Evolutionary conservation across 2,329 filamentous ascomycete species (phyloP).

Genomic region (Didymella sp.): DNA sequence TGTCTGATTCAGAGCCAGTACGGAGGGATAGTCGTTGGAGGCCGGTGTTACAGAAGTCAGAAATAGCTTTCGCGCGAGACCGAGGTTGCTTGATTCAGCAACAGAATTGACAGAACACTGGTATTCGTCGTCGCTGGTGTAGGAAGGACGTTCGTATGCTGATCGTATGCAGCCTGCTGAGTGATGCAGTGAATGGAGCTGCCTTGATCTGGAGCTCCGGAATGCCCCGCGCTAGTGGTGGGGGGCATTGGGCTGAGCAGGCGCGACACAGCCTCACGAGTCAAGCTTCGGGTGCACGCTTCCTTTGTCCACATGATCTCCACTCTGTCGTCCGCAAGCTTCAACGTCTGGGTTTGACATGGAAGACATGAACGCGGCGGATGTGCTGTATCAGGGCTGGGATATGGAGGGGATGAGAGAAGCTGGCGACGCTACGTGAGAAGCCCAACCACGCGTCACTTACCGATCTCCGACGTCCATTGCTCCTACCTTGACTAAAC

Average conservation of each 20-base stretch:
- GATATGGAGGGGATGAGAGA: constrained; percentile 8
- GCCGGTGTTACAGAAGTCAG: constrained; percentile 31
- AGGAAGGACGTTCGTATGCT: background rate
- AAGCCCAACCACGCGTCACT: constrained; percentile 24
- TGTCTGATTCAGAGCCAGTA: constrained; percentile 26
- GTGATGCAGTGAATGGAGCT: constrained; percentile 26
- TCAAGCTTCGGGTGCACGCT: background rate
- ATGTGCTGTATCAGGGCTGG: constrained; percentile 13
- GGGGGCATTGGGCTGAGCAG: constrained; percentile 8
- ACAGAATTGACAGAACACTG: background rate
- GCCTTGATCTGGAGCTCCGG: constrained; percentile 30
- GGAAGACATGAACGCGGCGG: constrained; percentile 1
- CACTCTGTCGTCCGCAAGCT: background rate
- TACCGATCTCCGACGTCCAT: constrained; percentile 8
- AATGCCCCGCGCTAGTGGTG: constrained; percentile 28
- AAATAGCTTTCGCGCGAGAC: constrained; percentile 17
- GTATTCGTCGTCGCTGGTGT: background rate
- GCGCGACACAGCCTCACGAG: constrained; percentile 9
- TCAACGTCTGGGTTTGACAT: background rate
- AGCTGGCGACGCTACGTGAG: constrained; percentile 34
- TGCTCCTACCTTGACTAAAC: background rate
- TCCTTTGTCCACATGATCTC: background rate
- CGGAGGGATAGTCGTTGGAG: constrained; percentile 23
- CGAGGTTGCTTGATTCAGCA: constrained; percentile 1
- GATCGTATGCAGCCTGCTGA: background rate